Evolutionary conservation across 768 basidiomycete genomes (phyloP).

Genomic region (Tricholoma saponaceum): DNA sequence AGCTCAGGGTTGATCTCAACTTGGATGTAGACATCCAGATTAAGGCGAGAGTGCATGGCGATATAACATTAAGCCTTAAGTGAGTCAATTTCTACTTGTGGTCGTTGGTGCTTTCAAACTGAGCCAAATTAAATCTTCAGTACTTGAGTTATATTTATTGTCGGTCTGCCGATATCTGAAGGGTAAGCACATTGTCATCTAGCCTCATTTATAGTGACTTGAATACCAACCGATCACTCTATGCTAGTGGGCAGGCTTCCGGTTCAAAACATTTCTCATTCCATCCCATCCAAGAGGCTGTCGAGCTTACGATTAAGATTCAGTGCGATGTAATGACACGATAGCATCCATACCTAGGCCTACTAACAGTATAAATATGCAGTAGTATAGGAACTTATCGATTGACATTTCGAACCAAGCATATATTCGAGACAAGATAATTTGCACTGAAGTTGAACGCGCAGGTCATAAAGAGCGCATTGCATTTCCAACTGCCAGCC

Average conservation of each 20-base stretch:
- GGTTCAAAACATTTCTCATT: no score
- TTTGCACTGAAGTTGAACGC: not conserved
- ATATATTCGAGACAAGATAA: no score
- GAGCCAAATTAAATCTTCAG: not conserved
- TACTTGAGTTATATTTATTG: not conserved
- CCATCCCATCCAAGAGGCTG: no score
- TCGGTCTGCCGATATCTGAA: not conserved
- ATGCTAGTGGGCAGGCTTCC: no score
- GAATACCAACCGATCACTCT: no score
- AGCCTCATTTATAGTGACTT: not conserved
- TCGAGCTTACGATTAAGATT: no score
- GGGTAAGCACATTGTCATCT: not conserved
- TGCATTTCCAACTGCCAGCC: not conserved
- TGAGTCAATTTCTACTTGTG: not conserved
- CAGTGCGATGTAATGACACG: no score
- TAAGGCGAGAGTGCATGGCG: conserved; percentile 30
- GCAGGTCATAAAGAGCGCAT: not conserved
- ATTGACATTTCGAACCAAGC: no score
- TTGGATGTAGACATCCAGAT: conserved; percentile 29
- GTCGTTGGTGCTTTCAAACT: not conserved
- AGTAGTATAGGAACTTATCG: no score
- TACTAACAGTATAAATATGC: no score
- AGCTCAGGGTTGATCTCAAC: conserved; percentile 29
- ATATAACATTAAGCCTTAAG: conserved; percentile 23
- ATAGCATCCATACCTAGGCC: no score